phyloP scores from a whole-genome alignment of 2,329 filamentous ascomycete genomes.

The Stromatinia cepivora region DNA sequence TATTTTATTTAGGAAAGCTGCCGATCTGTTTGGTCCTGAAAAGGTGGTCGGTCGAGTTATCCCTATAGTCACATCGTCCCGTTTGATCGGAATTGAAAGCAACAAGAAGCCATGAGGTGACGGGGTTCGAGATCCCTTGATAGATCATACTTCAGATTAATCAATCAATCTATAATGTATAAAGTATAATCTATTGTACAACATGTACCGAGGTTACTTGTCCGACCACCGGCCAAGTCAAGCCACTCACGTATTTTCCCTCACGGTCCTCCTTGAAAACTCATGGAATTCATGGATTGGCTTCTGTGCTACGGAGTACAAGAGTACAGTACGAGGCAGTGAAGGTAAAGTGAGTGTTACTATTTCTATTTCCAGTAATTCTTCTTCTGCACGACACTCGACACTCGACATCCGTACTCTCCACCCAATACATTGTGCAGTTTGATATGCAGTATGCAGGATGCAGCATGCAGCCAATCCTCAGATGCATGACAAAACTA shows the following conservation, averaged over 20 bases:
- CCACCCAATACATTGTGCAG: not conserved
- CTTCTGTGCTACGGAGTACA: not conserved
- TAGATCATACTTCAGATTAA: not conserved
- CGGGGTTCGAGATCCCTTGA: not conserved
- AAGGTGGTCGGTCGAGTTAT: too few species aligned
- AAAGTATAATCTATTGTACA: not conserved
- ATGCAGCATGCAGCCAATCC: too few species aligned
- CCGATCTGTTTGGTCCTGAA: not conserved
- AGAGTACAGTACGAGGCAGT: not conserved
- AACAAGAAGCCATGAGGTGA: not conserved
- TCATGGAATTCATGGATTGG: not conserved
- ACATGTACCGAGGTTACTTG: constrained; percentile 2
- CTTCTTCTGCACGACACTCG: not conserved
- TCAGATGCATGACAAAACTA: too few species aligned
- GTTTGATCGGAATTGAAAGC: not conserved
- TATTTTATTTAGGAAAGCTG: constrained; percentile 1
- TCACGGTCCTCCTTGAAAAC: not conserved
- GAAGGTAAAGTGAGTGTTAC: not conserved
- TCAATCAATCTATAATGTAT: not conserved
- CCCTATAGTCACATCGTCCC: not conserved
- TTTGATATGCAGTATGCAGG: too few species aligned
- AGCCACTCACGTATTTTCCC: not conserved
- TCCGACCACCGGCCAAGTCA: not conserved
- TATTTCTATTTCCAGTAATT: not conserved
- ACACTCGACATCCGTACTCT: not conserved